phyloP scores from a whole-genome alignment of 2,329 filamentous ascomycete genomes.

The Eurotiales sp. region DNA sequence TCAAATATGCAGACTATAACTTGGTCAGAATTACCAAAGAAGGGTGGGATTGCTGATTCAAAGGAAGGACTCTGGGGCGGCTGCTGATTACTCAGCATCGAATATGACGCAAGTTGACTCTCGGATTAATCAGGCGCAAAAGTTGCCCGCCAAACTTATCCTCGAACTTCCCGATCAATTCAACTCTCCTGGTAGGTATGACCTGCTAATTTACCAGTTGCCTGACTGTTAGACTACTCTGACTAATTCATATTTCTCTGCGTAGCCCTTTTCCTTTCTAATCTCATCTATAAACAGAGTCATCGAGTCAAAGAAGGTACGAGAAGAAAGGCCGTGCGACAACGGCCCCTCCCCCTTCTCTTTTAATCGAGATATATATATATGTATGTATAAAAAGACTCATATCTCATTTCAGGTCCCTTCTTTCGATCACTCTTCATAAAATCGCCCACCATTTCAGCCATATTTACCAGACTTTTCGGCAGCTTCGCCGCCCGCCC shows the following conservation, averaged over 20 bases:
- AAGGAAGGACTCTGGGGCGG: too few relatives aligned
- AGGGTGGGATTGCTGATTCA: too few relatives aligned
- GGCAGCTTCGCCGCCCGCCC: slow-evolving; percentile 46
- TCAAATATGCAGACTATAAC: too few relatives aligned
- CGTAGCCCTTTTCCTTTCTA: neutral
- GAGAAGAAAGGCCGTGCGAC: neutral
- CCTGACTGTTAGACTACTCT: too few relatives aligned
- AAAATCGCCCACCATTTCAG: slow-evolving; percentile 60
- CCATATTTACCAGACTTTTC: slow-evolving; percentile 71
- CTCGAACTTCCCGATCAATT: too few relatives aligned
- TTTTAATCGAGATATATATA: neutral
- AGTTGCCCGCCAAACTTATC: too few relatives aligned
- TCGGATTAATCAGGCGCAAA: neutral
- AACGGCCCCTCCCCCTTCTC: too few relatives aligned
- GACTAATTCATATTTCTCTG: neutral
- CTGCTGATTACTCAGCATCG: too few relatives aligned
- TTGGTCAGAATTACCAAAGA: too few relatives aligned
- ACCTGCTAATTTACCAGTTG: too few relatives aligned
- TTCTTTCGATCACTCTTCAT: neutral
- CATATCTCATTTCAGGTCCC: neutral
- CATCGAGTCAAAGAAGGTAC: slow-evolving; percentile 5
- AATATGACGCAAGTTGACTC: slow-evolving; percentile 9
- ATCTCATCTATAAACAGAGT: neutral
- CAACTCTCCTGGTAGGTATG: too few relatives aligned
- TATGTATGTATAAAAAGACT: neutral